Evolutionary conservation across 306 rosid species (phyloP).

Genomic region (Herpetospermum pedunculosum): DNA sequence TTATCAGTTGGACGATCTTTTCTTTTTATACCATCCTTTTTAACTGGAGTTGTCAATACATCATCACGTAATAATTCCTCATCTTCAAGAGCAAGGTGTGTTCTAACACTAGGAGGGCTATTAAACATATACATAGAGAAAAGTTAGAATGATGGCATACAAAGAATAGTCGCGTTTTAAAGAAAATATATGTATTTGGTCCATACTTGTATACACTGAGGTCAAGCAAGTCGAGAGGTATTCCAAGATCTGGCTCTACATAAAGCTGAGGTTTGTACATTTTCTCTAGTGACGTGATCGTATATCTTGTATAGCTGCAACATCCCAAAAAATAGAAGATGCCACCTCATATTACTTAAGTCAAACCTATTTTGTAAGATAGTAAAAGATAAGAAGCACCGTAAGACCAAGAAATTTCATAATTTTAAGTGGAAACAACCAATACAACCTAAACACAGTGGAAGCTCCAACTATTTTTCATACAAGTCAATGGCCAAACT

Average conservation of each 20-base stretch:
- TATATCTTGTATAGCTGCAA: conserved; percentile 75
- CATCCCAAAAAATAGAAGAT: conserved; percentile 19
- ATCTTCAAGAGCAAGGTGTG: conserved; percentile 70
- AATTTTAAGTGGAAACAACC: neutral
- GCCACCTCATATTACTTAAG: conserved; percentile 7
- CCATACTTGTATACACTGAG: conserved; percentile 93
- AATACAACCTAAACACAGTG: neutral
- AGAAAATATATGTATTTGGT: conserved; percentile 13
- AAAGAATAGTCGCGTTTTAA: neutral
- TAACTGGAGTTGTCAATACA: conserved; percentile 63
- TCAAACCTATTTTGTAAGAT: neutral
- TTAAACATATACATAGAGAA: conserved; percentile 9
- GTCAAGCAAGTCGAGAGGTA: conserved; percentile 95
- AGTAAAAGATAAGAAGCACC: neutral
- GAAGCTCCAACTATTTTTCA: neutral
- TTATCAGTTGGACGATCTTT: conserved; percentile 96
- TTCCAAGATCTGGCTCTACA: conserved; percentile 98
- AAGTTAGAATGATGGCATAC: conserved; percentile 19
- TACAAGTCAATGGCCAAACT: neutral
- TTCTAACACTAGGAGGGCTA: conserved; percentile 77
- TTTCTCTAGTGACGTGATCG: conserved; percentile 88
- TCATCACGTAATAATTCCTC: conserved; percentile 90
- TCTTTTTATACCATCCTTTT: conserved; percentile 74
- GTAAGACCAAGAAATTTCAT: neutral
- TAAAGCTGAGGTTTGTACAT: conserved; percentile 87